Evolutionary conservation across 164 flowering plant species (phyloP).

Genomic region (Hamamelis virginiana): DNA sequence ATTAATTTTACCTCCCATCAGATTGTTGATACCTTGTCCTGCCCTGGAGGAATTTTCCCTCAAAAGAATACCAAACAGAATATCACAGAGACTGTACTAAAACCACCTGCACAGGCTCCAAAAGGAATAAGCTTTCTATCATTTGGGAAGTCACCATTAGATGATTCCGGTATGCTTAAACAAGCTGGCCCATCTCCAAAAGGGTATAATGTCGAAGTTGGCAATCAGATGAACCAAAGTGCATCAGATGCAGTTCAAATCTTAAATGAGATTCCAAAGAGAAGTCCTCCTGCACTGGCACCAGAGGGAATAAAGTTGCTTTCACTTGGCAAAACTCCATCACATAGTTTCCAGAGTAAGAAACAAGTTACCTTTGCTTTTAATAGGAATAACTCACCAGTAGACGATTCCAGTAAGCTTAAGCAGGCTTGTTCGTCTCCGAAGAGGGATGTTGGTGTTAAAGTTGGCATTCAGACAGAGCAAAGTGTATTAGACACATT

Average conservation of each 20-base stretch:
- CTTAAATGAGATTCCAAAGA: slow-evolving; percentile 17
- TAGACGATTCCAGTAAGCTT: background rate
- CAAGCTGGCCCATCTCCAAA: slow-evolving; percentile 17
- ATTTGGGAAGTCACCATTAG: slow-evolving; percentile 25
- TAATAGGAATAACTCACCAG: background rate
- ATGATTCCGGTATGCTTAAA: slow-evolving; percentile 15
- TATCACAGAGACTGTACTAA: slow-evolving; percentile 13
- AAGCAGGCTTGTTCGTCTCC: slow-evolving; percentile 6
- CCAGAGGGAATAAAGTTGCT: slow-evolving; percentile 52
- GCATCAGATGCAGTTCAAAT: slow-evolving; percentile 10
- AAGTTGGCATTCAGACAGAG: slow-evolving; percentile 3
- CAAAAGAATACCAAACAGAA: slow-evolving; percentile 20
- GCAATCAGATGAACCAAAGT: slow-evolving; percentile 10
- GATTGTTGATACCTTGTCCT: slow-evolving; percentile 11
- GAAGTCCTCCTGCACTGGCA: slow-evolving; percentile 16
- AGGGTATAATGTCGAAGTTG: slow-evolving; percentile 12
- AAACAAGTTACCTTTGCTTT: slow-evolving; percentile 3
- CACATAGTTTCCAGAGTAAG: slow-evolving; percentile 12
- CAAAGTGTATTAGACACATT: background rate
- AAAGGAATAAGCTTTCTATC: slow-evolving; percentile 53
- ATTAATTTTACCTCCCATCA: slow-evolving; percentile 6
- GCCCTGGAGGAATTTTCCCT: slow-evolving; percentile 17
- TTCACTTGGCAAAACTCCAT: slow-evolving; percentile 29
- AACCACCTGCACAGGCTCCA: slow-evolving; percentile 36
- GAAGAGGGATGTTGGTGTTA: background rate